Conservation (phyloP, 2,329 filamentous ascomycete species). For the Aspergillus oerlinghausenensis region DNA sequence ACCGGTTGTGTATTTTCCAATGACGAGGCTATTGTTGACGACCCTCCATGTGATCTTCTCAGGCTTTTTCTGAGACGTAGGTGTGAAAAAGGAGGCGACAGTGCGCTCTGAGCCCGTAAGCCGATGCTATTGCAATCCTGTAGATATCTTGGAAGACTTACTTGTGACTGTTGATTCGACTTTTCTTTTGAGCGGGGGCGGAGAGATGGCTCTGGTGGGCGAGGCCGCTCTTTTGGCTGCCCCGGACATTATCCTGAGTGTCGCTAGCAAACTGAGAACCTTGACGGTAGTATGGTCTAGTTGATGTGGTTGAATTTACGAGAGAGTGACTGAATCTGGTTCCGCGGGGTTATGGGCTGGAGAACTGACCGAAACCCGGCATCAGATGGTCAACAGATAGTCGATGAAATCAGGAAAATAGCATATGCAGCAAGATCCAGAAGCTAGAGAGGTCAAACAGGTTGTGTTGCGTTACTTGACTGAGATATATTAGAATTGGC, state of each 20-base stretch:
- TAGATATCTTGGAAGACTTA: constrained; percentile 23
- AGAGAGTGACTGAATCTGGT: background rate
- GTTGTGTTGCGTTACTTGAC: background rate
- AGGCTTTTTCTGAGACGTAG: constrained; percentile 75
- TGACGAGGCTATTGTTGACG: constrained; percentile 65
- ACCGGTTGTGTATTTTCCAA: constrained; percentile 63
- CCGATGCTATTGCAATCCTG: background rate
- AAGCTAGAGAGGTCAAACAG: background rate
- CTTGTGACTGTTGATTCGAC: constrained; percentile 52
- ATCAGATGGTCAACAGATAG: background rate
- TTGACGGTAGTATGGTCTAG: background rate
- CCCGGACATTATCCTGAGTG: constrained; percentile 23
- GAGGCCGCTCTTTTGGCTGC: constrained; percentile 34
- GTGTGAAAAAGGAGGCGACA: constrained; percentile 83
- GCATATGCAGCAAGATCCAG: background rate
- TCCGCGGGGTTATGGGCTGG: background rate
- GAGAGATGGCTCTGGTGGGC: constrained; percentile 47
- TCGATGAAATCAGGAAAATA: background rate
- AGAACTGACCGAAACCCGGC: background rate
- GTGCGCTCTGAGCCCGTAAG: constrained; percentile 38
- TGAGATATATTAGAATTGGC: constrained; percentile 1
- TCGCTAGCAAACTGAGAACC: constrained; percentile 5
- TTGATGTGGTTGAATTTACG: background rate
- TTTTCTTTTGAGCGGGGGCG: constrained; percentile 54
- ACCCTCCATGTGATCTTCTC: constrained; percentile 67